Conservation (phyloP, 2,329 filamentous ascomycete genomes). For the Didymella lethalis region DNA sequence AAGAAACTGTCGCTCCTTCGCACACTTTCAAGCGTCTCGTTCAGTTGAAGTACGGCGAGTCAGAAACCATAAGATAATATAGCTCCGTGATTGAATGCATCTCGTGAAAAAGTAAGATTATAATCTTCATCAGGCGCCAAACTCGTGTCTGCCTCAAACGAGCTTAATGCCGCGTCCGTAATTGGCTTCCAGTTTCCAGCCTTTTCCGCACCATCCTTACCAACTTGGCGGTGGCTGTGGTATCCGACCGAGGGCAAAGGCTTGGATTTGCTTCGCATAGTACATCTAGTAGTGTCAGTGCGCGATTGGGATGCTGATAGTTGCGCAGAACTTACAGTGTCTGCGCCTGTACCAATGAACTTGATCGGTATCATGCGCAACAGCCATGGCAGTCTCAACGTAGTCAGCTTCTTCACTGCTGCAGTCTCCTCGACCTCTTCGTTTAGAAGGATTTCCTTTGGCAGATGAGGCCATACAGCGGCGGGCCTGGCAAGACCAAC, state of each 20-base stretch:
- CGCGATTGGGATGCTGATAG: not conserved
- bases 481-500: slow-evolving; percentile 29
- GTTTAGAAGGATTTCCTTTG: slow-evolving; percentile 11
- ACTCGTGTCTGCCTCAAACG: not conserved
- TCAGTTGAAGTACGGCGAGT: not conserved
- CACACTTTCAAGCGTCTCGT: slow-evolving; percentile 4
- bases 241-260: slow-evolving; percentile 1
- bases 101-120: too few relatives aligned
- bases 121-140: too few relatives aligned
- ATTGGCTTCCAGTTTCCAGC: not conserved
- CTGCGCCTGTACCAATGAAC: slow-evolving; percentile 7
- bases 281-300: slow-evolving; percentile 4
- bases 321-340: slow-evolving; percentile 3
- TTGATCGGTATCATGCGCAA: slow-evolving; percentile 10
- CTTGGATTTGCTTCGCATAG: slow-evolving; percentile 14
- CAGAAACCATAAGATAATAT: too few relatives aligned
- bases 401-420: slow-evolving; percentile 1
- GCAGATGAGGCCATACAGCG: slow-evolving; percentile 14
- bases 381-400: not conserved
- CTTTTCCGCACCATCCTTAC: not conserved
- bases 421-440: not conserved
- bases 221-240: slow-evolving; percentile 5
- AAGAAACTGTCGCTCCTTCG: slow-evolving; percentile 8
- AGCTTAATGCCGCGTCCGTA: not conserved
- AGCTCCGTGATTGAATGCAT: too few relatives aligned